Base-by-base conservation (phyloP, 192 early-diverging fungal species). In the Linnemannia schmuckeri region DNA sequence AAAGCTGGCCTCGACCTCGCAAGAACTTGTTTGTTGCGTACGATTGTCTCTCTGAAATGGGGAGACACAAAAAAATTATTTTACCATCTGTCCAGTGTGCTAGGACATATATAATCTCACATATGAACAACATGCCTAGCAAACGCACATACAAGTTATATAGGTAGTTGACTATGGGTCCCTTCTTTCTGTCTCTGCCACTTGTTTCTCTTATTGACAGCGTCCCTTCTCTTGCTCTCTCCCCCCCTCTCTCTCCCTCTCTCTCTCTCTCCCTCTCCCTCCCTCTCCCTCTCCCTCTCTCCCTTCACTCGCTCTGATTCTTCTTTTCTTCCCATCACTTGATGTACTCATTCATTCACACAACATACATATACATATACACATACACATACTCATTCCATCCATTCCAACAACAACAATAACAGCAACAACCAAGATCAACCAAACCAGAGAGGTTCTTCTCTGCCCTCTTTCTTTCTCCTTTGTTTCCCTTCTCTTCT, bases 1-100 rank as follows among this genome's bases (percentile, higher is more conserved):
- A 66, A 66, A 66, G 61, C 61, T 66, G 61, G 61, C 30, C 61
- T 33, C 12, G 30, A 66, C 33, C 0, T 66, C 61, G 61, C 61
- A 66, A 66, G 61, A 66, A 66, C 61, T 66, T 66, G 61, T 66
- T 66, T 66, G 61, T 66, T 66, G 61, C 8, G 61, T 35, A 30
- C 13, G 61, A 66, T 66, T 66, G 61, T 66, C 61, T 66, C 61
- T 66, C 61, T 13, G 61, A 66, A 66, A 33, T 10, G 61, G 61
- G 61, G 30, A 30, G 30, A 30, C 61, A 66, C 12, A 66, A 9
- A 15, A 17, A 18, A 20, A 2, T 52, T 52, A 52, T 18, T 52
- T 20, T 20, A 22, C 44, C 44, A 46, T 12, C 37, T 37, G 37
- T 44, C 10, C 42, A 44, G 10, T 44, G 42, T 44, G 42, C 42